phyloP scores from a whole-genome alignment of 1,284 basidiomycete species.

The Ceratorhiza oryzae-sativae region DNA sequence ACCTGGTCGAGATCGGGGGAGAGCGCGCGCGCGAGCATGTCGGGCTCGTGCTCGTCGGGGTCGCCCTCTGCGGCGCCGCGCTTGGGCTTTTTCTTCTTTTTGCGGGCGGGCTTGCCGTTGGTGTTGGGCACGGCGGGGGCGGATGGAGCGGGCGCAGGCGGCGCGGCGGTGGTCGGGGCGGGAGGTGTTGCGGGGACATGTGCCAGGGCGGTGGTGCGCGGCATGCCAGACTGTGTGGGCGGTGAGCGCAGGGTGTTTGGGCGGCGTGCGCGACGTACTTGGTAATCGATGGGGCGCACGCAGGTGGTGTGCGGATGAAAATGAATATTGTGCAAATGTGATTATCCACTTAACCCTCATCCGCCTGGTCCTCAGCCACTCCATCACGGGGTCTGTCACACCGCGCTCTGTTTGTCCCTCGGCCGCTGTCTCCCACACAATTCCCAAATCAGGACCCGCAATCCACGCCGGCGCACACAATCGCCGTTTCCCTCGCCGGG shows the following conservation, averaged over 20 bases:
- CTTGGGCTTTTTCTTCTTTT: constrained; percentile 60
- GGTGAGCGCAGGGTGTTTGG: not conserved
- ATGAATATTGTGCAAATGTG: constrained; percentile 21
- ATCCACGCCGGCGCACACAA: constrained; percentile 5
- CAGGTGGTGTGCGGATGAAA: constrained; percentile 35
- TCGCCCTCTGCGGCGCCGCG: constrained; percentile 50
- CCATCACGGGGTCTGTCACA: constrained; percentile 25
- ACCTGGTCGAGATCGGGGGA: constrained; percentile 60
- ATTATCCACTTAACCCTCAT: constrained; percentile 13
- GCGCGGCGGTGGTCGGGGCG: constrained; percentile 27
- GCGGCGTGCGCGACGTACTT: not conserved
- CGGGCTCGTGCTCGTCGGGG: constrained; percentile 45
- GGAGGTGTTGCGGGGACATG: constrained; percentile 29
- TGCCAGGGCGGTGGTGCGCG: not conserved
- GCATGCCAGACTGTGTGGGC: not conserved
- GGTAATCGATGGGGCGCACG: constrained; percentile 9
- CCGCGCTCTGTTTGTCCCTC: constrained; percentile 2
- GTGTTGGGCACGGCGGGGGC: not conserved
- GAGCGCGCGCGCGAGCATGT: constrained; percentile 44
- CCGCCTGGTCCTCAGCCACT: constrained; percentile 12
- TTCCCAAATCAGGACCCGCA: not conserved
- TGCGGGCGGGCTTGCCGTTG: constrained; percentile 47
- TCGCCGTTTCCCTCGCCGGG: constrained; percentile 7
- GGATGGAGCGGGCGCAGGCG: not conserved
- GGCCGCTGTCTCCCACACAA: not conserved